Conservation (phyloP, 768 basidiomycete species). For the Russula earlei region DNA sequence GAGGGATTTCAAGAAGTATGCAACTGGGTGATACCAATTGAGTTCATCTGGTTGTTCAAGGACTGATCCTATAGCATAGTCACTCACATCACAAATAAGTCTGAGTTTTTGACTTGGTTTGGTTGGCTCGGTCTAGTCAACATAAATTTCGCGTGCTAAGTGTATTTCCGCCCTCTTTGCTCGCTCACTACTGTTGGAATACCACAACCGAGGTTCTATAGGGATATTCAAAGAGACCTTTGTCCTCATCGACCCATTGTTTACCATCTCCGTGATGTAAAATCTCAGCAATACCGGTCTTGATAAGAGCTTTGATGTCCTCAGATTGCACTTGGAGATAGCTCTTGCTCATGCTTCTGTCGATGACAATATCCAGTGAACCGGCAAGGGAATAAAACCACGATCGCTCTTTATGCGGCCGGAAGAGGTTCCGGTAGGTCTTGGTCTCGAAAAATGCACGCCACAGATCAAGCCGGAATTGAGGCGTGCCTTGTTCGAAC, state of each 20-base stretch:
- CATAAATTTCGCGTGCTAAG: too few relatives aligned
- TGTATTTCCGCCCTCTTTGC: neutral
- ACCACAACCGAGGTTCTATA: slow-evolving; percentile 62
- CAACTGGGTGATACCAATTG: too few relatives aligned
- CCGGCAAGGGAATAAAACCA: slow-evolving; percentile 46
- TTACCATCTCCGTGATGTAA: slow-evolving; percentile 50
- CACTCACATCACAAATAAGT: too few relatives aligned
- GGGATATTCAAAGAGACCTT: slow-evolving; percentile 72
- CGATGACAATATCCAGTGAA: slow-evolving; percentile 46
- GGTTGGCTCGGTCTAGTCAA: too few relatives aligned
- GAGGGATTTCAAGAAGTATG: too few relatives aligned
- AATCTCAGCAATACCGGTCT: slow-evolving; percentile 42
- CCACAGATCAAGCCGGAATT: slow-evolving; percentile 75
- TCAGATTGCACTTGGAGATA: slow-evolving; percentile 62
- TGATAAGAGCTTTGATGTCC: slow-evolving; percentile 47
- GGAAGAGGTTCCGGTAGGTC: slow-evolving; percentile 52
- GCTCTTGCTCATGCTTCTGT: slow-evolving; percentile 75
- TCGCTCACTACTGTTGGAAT: slow-evolving; percentile 33
- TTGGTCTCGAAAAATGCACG: slow-evolving; percentile 54
- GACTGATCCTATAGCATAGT: too few relatives aligned
- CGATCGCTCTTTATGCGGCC: slow-evolving; percentile 44
- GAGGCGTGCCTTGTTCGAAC: slow-evolving; percentile 67
- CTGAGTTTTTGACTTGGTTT: too few relatives aligned
- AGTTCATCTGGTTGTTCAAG: too few relatives aligned
- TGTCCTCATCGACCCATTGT: slow-evolving; percentile 64